These are phyloP conservation scores for Dryas integrifolia DNA, from an alignment of 331 rosid species.

Conservation along the genomic window DNA sequence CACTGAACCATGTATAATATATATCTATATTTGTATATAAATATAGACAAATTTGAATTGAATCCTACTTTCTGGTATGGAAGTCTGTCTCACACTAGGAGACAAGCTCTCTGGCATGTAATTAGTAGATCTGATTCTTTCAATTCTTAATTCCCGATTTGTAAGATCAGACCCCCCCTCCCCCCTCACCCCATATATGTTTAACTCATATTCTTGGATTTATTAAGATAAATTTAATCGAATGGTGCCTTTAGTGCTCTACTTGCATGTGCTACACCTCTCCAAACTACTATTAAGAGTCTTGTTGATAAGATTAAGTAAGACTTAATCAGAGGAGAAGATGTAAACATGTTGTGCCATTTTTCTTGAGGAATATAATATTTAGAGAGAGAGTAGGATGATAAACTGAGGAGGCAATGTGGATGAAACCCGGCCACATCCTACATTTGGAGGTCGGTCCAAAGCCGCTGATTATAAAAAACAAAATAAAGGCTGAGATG, in stretches of 20 bases:
- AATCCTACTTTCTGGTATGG: constrained; percentile 25
- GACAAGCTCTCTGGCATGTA: constrained; percentile 60
- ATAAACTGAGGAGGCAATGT: constrained; percentile 32
- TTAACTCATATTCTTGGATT: background rate
- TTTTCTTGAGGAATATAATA: background rate
- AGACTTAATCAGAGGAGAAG: background rate
- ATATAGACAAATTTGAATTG: background rate
- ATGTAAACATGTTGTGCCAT: background rate
- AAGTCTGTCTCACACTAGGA: constrained; percentile 55
- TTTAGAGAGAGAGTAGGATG: background rate
- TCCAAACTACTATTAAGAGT: background rate
- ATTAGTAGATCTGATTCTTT: constrained; percentile 38
- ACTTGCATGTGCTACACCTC: constrained; percentile 4
- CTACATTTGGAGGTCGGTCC: constrained; percentile 26
- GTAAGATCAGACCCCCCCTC: background rate
- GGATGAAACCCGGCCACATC: constrained; percentile 65
- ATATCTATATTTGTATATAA: background rate
- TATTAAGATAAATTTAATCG: constrained; percentile 15
- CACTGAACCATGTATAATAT: constrained; percentile 8
- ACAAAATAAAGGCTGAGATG: constrained; percentile 36
- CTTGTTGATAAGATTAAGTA: background rate
- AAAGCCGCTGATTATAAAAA: constrained; percentile 28
- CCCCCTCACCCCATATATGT: background rate
- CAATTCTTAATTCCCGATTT: constrained; percentile 21
- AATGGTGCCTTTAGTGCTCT: constrained; percentile 11